Evolutionary conservation across 2,329 filamentous ascomycete genomes (phyloP).

Genomic region (Ophiosphaerella narmari): DNA sequence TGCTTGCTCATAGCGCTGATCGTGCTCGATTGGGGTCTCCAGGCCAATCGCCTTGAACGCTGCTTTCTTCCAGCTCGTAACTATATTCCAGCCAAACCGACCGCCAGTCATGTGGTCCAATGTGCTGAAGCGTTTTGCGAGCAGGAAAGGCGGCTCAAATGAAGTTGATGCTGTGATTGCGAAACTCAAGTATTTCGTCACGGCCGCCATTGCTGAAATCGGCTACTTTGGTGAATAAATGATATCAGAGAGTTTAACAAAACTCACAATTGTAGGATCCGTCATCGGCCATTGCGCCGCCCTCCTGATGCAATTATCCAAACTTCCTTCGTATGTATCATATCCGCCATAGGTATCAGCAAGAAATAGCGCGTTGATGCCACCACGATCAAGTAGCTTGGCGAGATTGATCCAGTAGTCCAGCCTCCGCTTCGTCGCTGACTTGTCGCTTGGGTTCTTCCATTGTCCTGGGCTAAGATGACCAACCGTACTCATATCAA

Average conservation of each 20-base stretch:
- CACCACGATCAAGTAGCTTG: slow-evolving; percentile 64
- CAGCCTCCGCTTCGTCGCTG: slow-evolving; percentile 63
- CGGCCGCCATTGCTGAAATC: slow-evolving; percentile 67
- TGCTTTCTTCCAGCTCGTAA: slow-evolving; percentile 66
- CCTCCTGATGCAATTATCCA: slow-evolving; percentile 65
- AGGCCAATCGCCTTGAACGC: slow-evolving; percentile 67
- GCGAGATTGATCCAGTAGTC: slow-evolving; percentile 69
- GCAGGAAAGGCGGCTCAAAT: slow-evolving; percentile 65
- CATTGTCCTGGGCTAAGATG: slow-evolving; percentile 70
- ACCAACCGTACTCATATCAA: slow-evolving; percentile 68
- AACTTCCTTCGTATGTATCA: slow-evolving; percentile 64
- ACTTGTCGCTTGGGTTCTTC: slow-evolving; percentile 68
- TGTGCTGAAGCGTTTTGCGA: slow-evolving; percentile 66
- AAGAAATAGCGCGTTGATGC: slow-evolving; percentile 68
- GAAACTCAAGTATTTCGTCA: slow-evolving; percentile 67
- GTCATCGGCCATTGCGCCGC: slow-evolving; percentile 69
- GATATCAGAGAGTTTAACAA: neutral
- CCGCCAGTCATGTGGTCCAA: slow-evolving; percentile 66
- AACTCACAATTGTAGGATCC: slow-evolving; percentile 64
- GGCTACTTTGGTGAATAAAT: slow-evolving; percentile 16
- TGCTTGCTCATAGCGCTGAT: slow-evolving; percentile 67
- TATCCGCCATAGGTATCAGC: slow-evolving; percentile 69
- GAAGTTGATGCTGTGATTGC: slow-evolving; percentile 67
- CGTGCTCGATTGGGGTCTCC: slow-evolving; percentile 62
- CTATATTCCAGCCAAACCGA: slow-evolving; percentile 69